Evolutionary conservation across 768 basidiomycete species (phyloP), one percentile per base, ranked within the genome.

Genomic region (Phylloporus arenicola): DNA sequence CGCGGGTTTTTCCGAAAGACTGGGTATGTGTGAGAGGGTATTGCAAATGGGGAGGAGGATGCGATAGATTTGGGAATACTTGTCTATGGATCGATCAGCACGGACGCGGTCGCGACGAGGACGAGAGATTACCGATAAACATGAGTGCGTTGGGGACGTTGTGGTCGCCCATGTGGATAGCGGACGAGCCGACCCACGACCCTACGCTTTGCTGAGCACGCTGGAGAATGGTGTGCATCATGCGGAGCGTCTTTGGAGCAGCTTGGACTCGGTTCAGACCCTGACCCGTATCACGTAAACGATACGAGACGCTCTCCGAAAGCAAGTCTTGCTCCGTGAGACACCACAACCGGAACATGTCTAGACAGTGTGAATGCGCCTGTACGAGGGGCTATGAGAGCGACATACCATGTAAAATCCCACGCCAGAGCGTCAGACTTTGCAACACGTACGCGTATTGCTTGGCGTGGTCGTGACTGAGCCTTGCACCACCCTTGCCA

Each of bases 1-100:
- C 9, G 86, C 83, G 14, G 88, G 86, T 55, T 83, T 88, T 45
- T 78, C 71, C 7, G 75, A 72, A 19, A 92, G 70, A n/a, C 62
- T 59, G 13, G 85, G 81, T 51, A 92, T 86, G 54, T 89, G 84
- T 3, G 76, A 74, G 46, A 92, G 77, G 25, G 88, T 81, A 57
- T 86, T 92, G 72, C 88, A 91, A 51, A 92, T 86, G 4, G 90
- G 90, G 22, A 92, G 75, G 19, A 92, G 80, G 62, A 92, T 92
- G 57, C 90, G 86, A 69, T 92, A 92, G 43, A 92, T 86, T 64
- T 92, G 90, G 12, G 89, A 89, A 69, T 92, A 92, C 64, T 92
- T 92, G 77, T 92, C 79, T 79, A 30, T 3, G 1, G 31, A 20
- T n/a, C 12, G 5, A 22, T 59, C 10, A 48, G 43, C 39, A 39